Percentiles rank a stretch among this genome's conserved stretches.
phyloP scores from a whole-genome alignment of 2,329 filamentous ascomycete species.

The Nemania bipapillata region DNA sequence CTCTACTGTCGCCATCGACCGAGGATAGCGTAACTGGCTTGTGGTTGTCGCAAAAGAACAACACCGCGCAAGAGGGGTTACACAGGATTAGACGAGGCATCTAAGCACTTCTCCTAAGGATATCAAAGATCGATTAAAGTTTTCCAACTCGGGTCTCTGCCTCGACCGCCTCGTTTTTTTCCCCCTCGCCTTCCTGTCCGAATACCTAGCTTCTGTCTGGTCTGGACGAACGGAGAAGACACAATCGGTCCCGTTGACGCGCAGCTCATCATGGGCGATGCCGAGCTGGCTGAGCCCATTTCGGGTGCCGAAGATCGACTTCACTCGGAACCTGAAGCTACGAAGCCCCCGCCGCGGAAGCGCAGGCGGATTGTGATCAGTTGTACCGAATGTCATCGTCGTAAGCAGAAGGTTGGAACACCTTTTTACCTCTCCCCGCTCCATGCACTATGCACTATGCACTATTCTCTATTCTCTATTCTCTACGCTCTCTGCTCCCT shows the following conservation, averaged over 20 bases:
- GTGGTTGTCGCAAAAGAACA: background rate
- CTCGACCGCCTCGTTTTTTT: no score
- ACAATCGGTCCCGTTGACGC: constrained; percentile 1
- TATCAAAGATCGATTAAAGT: background rate
- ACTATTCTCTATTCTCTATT: background rate
- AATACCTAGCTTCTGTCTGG: background rate
- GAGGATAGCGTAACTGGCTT: background rate
- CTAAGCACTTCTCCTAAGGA: background rate
- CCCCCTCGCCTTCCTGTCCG: no score
- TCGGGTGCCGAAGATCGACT: constrained; percentile 40
- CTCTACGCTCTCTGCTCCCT: no score
- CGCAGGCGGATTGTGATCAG: constrained; percentile 70
- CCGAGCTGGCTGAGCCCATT: constrained; percentile 38
- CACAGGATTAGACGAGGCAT: background rate
- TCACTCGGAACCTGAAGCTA: constrained; percentile 19
- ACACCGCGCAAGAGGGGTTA: background rate
- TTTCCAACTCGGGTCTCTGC: background rate
- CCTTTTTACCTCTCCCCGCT: background rate
- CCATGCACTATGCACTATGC: background rate
- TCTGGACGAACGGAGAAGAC: background rate
- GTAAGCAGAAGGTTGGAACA: constrained; percentile 67
- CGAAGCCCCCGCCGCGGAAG: constrained; percentile 62
- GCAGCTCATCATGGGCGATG: constrained; percentile 41
- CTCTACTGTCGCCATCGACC: no score
- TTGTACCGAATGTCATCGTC: constrained; percentile 71